Base-by-base conservation (phyloP, 2,329 filamentous ascomycete species). In the Ophiocordyceps robertsii region DNA sequence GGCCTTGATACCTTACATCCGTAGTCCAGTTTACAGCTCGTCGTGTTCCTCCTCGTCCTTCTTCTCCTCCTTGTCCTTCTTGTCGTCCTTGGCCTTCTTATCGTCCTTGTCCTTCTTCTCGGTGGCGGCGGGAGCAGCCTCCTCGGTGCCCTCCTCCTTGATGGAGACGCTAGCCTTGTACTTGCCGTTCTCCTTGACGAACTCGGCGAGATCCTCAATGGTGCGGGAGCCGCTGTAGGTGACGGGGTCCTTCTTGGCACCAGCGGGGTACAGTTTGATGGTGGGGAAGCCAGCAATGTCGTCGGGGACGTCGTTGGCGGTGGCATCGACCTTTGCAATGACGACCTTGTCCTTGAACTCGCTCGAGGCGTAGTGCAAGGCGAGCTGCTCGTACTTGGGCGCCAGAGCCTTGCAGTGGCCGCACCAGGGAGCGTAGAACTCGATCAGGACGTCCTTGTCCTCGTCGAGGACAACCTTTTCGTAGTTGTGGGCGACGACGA, bases 381-480 rank as follows among this genome's bases (percentile, higher is more conserved):
- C 92, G 46, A 98, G 84, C 65, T 95, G 86, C 50, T 98, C 92
- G 66, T 95, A 98, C 66, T 95, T 82, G 57, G 92, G 92, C 44
- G 92, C 90, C 48, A 98, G 82, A 65, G 80, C 89, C 79, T 96
- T 96, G 86, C 92, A 98, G 79, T 98, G 92, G 55, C 92, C 92
- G 64, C 92, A 98, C 92, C 92, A 98, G 50, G 92, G 92, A 46
- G 92, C 92, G 71, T 98, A 98, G 73, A 95, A 96, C 73, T 98
- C 92, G 50, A 98, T 69, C 52, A 98, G 77, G 46, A 98, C 92
- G 65, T 98, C 92, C 82, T 96, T 96, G 61, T 82, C 75, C 65
- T 94, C 83, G 61, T 98, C 83, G 43, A 95, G 75, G 57, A 98
- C 89, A 53, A 96, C 69, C 8, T 93, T 76, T 50, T 95, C 74